These are phyloP conservation scores for Striga hermonthica DNA, from an alignment of 305 asterid species.

Conservation along the genomic window DNA sequence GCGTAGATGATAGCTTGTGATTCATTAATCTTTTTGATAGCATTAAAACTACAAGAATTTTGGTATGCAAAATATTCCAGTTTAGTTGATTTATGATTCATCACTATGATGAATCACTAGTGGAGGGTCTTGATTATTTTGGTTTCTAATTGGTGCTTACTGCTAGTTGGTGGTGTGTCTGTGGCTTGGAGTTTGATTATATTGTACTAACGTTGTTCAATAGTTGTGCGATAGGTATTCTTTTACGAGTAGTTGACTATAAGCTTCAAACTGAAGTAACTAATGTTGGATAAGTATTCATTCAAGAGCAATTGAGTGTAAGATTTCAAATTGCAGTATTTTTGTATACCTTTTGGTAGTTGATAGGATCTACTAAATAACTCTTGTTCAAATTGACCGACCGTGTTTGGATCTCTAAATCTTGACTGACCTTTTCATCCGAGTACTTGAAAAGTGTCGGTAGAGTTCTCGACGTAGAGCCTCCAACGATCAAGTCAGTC, in stretches of 20 bases:
- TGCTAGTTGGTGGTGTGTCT: conserved; percentile 26
- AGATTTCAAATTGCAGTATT: too few relatives aligned
- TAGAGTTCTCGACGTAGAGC: too few relatives aligned
- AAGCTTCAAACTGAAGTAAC: not conserved
- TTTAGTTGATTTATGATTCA: not conserved
- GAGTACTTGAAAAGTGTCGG: too few relatives aligned
- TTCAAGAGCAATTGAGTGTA: too few relatives aligned
- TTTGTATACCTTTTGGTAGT: too few relatives aligned
- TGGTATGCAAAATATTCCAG: not conserved
- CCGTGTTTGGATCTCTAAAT: too few relatives aligned
- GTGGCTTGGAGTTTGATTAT: conserved; percentile 30
- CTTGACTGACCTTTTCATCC: too few relatives aligned
- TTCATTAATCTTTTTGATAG: conserved; percentile 32
- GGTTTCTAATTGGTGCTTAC: conserved; percentile 32
- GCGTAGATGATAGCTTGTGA: conserved; percentile 29
- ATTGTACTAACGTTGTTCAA: conserved; percentile 29
- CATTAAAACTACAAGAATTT: conserved; percentile 24
- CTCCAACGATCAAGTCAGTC: too few relatives aligned
- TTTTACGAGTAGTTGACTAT: not conserved
- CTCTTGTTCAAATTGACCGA: too few relatives aligned
- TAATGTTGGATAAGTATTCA: too few relatives aligned
- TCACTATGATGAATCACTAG: not conserved
- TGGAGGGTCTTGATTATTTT: conserved; percentile 5
- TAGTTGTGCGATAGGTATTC: conserved; percentile 8
- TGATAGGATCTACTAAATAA: too few relatives aligned